Base-by-base conservation (phyloP, 2,329 filamentous ascomycete genomes). In the Beauveria caledonica region DNA sequence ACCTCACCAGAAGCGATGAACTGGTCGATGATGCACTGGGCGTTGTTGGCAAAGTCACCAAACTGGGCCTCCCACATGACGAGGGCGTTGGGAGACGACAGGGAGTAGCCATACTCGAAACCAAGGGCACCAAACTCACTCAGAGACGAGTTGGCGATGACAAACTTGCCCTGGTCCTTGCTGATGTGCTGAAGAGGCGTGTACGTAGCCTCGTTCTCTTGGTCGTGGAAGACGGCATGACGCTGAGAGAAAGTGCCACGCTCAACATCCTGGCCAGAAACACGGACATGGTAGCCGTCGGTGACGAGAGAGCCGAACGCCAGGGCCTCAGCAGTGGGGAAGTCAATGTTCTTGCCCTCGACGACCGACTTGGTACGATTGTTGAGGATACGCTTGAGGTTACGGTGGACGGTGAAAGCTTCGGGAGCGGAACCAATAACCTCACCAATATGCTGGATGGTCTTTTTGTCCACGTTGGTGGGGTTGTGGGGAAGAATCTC, bases 41-140 rank as follows among this genome's bases (percentile, higher is more conserved):
- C 93, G 71, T 97, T 99, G 84, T 99, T 99, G 82, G 94, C 94
- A 70, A 99, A 99, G 77, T 99, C 94, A 81, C 94, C 94, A 71
- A 99, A 99, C 77, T 99, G 94, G 42, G 94, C 94, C 79, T 99
- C 94, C 94, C 94, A 99, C 86, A 99, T 96, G 68, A 99, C 93
- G 27, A 99, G 85, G 42, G 94, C 93, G 72, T 97, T 96, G 61
- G 94, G 94, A 33, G 94, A 97, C 29, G 92, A 96, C 63, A 99
- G 80, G 3, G 94, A 99, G 81, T 99, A 99, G 63, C 94, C 94
- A 70, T 99, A 99, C 77, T 99, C 94, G 73, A 99, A 99, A 58
- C 94, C 94, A 64, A 99, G 89, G 63, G 86, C 89, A 69, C 80
- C 81, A 60, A 83, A 84, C 74, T 86, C 80, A 69, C 82, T 85